Conservation (phyloP, 768 basidiomycete genomes). For the Hirschioporus abietinus region DNA sequence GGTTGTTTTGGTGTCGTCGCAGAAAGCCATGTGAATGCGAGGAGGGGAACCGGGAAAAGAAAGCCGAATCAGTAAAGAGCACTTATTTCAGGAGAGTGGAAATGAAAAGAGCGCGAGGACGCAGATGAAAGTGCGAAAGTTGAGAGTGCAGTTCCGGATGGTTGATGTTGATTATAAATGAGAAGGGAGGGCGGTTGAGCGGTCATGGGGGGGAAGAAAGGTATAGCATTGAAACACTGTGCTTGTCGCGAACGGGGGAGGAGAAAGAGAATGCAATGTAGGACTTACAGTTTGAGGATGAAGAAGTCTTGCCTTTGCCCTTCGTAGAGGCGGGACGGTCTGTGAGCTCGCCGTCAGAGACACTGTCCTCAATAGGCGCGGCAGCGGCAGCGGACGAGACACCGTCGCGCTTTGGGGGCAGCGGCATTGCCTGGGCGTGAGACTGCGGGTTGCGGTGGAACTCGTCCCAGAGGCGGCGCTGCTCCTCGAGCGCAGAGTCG, state of each 20-base stretch:
- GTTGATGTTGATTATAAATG: not conserved
- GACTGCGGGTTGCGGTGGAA: conserved; percentile 1
- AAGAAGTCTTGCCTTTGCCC: not conserved
- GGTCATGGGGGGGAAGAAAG: not conserved
- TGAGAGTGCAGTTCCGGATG: not conserved
- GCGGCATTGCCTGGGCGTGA: not conserved
- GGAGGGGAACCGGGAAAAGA: not conserved
- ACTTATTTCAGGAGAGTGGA: not conserved
- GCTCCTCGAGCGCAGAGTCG: conserved; percentile 1
- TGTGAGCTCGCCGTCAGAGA: not conserved
- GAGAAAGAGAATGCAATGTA: not conserved
- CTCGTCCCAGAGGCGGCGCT: not conserved
- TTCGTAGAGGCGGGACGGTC: not conserved
- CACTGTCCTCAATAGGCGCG: not conserved
- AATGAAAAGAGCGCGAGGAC: conserved; percentile 1
- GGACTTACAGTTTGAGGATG: not conserved
- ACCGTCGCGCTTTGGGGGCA: not conserved
- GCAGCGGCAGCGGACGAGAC: not conserved
- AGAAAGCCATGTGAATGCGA: not conserved
- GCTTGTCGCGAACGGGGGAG: too few species aligned
- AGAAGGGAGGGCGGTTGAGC: not conserved
- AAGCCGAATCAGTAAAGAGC: not conserved
- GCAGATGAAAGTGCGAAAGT: not conserved
- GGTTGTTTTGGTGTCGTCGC: not conserved
- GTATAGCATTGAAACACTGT: not conserved